Evolutionary conservation across 1,139 yeast genomes (phyloP).

Genomic region (Wickerhamomyces sp.): DNA sequence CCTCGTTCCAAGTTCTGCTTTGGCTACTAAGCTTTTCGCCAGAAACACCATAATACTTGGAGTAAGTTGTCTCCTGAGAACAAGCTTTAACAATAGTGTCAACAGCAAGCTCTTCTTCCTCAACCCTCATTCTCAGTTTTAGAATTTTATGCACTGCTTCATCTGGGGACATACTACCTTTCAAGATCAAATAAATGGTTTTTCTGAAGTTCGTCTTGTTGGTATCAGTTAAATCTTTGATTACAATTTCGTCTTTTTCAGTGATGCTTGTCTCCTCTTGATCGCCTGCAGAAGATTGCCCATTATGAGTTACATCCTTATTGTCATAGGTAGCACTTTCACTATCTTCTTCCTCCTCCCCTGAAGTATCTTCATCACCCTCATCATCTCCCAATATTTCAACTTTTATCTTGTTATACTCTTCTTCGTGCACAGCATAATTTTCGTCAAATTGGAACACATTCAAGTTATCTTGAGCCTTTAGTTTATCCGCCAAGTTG

Average conservation of each 20-base stretch:
- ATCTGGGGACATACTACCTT: slow-evolving; percentile 91
- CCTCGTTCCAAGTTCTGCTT: slow-evolving; percentile 49
- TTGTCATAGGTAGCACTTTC: slow-evolving; percentile 24
- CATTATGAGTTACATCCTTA: slow-evolving; percentile 13
- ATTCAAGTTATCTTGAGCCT: slow-evolving; percentile 46
- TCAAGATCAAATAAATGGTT: slow-evolving; percentile 72
- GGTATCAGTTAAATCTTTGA: slow-evolving; percentile 68
- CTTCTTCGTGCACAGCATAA: slow-evolving; percentile 46
- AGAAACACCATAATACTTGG: slow-evolving; percentile 78
- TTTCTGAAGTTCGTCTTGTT: slow-evolving; percentile 63
- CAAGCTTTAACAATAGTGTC: slow-evolving; percentile 83
- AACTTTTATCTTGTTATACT: slow-evolving; percentile 34
- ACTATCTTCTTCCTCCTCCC: slow-evolving; percentile 15
- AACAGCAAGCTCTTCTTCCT: slow-evolving; percentile 43
- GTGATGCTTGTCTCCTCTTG: slow-evolving; percentile 4
- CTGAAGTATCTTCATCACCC: slow-evolving; percentile 27
- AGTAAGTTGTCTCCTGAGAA: slow-evolving; percentile 82
- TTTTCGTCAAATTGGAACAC: slow-evolving; percentile 49
- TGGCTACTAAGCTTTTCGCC: slow-evolving; percentile 61
- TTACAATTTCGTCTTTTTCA: slow-evolving; percentile 23
- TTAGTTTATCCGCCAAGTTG: slow-evolving; percentile 47
- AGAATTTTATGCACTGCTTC: slow-evolving; percentile 89
- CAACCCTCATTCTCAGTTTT: slow-evolving; percentile 39
- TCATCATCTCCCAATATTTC: slow-evolving; percentile 44
- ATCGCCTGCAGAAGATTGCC: too few species aligned